Evolutionary conservation across 2,329 filamentous ascomycete species (phyloP), one percentile per base, ranked within the genome.

Genomic region (Lecanicillium sp.): DNA sequence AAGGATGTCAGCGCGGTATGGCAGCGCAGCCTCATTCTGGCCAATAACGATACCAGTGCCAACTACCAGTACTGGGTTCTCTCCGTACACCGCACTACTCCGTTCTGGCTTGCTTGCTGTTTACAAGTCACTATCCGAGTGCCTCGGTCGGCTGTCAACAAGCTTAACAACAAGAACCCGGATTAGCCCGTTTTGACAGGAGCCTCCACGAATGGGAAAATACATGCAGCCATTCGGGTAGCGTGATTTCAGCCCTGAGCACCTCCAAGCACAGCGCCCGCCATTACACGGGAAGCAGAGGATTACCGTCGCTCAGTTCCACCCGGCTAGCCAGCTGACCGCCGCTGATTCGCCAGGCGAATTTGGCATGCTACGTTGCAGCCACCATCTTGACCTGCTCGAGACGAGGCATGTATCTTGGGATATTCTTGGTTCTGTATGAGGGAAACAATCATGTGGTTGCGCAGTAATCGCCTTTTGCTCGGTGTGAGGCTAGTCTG

Each of bases 341-440:
- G 29, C 29, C 11, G n/a, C 37, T 47, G 44, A 35, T 40, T 40
- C 36, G 44, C 36, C 29, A 10, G 6, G 17, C 10, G 19, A 10
- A 12, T 17, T 38, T 5, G 10, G 14, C 29, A 48, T 48, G 32
- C 46, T 48, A 48, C 46, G 46, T 48, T 48, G 46, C 46, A 48
- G 23, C 39, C 17, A 37, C 15, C n/a, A 29, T 47, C 36, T 39
- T 39, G 14, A 38, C 23, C n/a, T 9, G 19, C 5, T 7, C 17
- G 2, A 14, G 14, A 19, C n/a, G 17, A 15, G 17, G n/a, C 17
- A 9, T 5, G 17, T n/a, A 6, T 15, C 12, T 15, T 35, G 6
- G 14, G 17, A 5, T 6, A 35, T 11, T 35, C 32, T 15, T 14
- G 27, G 27, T n/a, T n/a, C 32, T n/a, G 32, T n/a, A n/a, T n/a